Evolutionary conservation across 2,329 filamentous ascomycete genomes (phyloP), one percentile per base, ranked within the genome.

Genomic region (Colletotrichum sublineola): DNA sequence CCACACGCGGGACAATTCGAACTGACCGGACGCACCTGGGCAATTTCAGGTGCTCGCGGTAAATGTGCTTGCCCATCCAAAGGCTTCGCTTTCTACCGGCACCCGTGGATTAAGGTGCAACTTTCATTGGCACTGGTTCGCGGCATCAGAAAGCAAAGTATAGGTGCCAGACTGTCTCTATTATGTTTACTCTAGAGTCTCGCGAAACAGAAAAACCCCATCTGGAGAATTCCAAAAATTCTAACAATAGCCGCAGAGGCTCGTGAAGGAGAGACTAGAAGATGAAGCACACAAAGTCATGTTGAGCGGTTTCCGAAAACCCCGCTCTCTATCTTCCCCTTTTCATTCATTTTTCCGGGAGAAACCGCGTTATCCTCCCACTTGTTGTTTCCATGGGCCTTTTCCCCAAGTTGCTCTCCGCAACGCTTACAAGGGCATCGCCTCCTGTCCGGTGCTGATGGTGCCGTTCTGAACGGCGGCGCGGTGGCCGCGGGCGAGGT

Each of bases 401-500:
- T 2, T n/a, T 31, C 14, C 8, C 24, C n/a, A 7, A 9, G 20
- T 31, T 11, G 24, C 3, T 4, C 7, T 18, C 2, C 15, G 8
- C 42, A 12, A 42, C 7, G 36, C 18, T 64, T 63, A 71, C 31
- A 67, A 38, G 36, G 73, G 73, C 4, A 74, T 64, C 3, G 61
- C 42, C 42, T 79, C 83, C 82, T 93, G 87, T 0, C 91, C 89
- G 1, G 87, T 84, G 20, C 86, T 77, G 12, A 93, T 75, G 0
- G 87, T 89, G 0, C 91, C 91, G 60, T 91, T 90, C 67, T 84
- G 76, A 52, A 92, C 82, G 5, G 91, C 90, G 14, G 86, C 88
- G 5, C 84, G 86, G 78, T 93, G 91, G 7, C 83, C 86, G 66
- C 91, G 82, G 31, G 91, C 91, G 64, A 93, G 78, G 78, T 88